Evolutionary conservation across 176 grass and related monocot genomes (phyloP).

Genomic region (Juncus effusus): DNA sequence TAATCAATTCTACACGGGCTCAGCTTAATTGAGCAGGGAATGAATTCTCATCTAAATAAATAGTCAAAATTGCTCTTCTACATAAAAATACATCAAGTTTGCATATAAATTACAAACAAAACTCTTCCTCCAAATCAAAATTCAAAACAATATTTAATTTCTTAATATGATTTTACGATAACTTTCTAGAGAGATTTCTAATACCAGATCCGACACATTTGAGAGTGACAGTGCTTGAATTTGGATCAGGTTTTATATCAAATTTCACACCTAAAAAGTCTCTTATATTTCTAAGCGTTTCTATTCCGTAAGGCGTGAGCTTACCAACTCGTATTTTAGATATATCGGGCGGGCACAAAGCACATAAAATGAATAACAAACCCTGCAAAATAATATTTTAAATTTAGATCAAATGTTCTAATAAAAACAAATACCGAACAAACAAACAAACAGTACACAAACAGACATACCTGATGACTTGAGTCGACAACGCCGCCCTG

Average conservation of each 20-base stretch:
- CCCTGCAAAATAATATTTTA: constrained; percentile 39
- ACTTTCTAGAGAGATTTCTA: constrained; percentile 70
- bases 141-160: constrained; percentile 1
- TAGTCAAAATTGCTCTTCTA: background rate
- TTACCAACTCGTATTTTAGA: constrained; percentile 71
- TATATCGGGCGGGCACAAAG: constrained; percentile 70
- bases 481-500: constrained; percentile 94
- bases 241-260: constrained; percentile 69
- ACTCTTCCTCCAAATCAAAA: background rate
- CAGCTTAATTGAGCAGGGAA: background rate
- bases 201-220: constrained; percentile 76
- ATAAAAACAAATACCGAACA: background rate
- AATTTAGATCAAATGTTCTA: background rate
- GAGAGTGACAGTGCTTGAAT: constrained; percentile 53
- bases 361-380: constrained; percentile 73
- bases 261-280: constrained; percentile 86
- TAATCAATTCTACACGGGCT: background rate
- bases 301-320: constrained; percentile 69
- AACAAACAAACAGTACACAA: background rate
- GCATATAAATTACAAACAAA: constrained; percentile 4
- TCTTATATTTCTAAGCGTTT: constrained; percentile 69
- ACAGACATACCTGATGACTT: constrained; percentile 59
- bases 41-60: background rate
- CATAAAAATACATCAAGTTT: constrained; percentile 2
- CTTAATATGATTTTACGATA: constrained; percentile 31